A percentile compares a stretch with the other conserved stretches of the same genome.
Conservation (phyloP, 2,329 filamentous ascomycete species). For the Pyrenochaeta sp. region DNA sequence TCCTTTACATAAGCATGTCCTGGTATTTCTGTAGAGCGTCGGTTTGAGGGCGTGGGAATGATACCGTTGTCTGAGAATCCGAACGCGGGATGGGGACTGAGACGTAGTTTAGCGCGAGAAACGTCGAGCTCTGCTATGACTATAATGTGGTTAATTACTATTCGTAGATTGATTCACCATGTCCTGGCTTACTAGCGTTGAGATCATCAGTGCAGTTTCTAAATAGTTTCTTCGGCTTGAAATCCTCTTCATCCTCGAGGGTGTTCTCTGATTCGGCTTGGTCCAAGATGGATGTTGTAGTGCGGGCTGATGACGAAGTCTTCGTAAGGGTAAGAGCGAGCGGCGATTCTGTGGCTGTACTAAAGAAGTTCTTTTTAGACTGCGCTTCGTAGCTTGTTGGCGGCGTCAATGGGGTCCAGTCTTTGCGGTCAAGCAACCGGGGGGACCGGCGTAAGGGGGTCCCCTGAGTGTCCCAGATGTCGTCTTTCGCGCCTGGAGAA, state of each 20-base stretch:
- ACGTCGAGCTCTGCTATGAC: not conserved
- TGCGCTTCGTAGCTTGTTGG: not conserved
- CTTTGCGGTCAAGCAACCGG: not conserved
- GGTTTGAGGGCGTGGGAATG: not conserved
- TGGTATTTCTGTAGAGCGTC: not conserved
- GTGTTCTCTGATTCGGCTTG: not conserved
- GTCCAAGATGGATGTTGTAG: not conserved
- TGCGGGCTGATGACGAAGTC: no score
- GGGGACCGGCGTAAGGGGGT: not conserved
- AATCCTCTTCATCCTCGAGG: not conserved
- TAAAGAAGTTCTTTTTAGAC: not conserved
- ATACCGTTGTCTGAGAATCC: not conserved
- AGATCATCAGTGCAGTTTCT: not conserved
- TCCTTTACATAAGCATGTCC: not conserved
- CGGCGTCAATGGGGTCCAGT: conserved; percentile 4
- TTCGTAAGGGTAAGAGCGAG: no score
- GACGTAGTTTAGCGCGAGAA: not conserved
- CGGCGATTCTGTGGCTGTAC: not conserved
- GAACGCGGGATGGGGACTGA: not conserved
- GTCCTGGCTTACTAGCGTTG: not conserved
- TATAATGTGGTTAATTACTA: not conserved
- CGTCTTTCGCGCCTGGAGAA: not conserved
- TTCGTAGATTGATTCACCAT: not conserved
- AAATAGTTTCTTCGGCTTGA: not conserved
- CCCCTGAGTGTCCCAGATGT: conserved; percentile 2